phyloP scores from a whole-genome alignment of 2,329 filamentous ascomycete species.

The Alternaria novae-zelandiae region DNA sequence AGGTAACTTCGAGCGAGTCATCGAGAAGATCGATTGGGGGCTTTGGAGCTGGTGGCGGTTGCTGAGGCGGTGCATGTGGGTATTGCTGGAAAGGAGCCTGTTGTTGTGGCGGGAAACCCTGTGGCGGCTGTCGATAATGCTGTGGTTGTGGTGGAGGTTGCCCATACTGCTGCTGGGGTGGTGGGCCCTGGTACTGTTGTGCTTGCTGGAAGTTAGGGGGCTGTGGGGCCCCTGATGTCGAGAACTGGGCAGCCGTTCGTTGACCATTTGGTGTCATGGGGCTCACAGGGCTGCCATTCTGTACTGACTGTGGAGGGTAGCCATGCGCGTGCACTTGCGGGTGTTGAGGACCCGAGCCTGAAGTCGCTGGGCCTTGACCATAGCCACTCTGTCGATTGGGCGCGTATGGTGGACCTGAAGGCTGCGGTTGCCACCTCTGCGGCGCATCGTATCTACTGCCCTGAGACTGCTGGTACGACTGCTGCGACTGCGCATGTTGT shows the following conservation, averaged over 20 bases:
- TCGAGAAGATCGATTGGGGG: constrained; percentile 63
- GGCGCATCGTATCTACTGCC: constrained; percentile 26
- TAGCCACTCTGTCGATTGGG: constrained; percentile 31
- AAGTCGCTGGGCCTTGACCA: constrained; percentile 34
- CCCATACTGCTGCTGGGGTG: constrained; percentile 19
- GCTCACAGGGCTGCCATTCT: constrained; percentile 46
- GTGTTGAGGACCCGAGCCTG: constrained; percentile 34
- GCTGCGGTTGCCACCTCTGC: constrained; percentile 26
- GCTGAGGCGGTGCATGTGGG: constrained; percentile 40
- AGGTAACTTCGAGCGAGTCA: constrained; percentile 66
- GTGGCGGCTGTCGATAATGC: constrained; percentile 17
- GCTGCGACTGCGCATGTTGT: constrained; percentile 28
- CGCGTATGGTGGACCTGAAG: constrained; percentile 17
- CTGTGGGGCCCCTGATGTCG: constrained; percentile 24
- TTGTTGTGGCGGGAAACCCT: constrained; percentile 21
- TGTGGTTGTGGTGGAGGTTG: constrained; percentile 13
- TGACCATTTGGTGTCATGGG: constrained; percentile 43
- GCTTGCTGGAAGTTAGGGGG: constrained; percentile 19
- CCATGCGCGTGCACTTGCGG: constrained; percentile 37
- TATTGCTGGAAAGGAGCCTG: constrained; percentile 23
- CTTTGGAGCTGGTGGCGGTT: constrained; percentile 22
- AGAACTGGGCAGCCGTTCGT: constrained; percentile 26
- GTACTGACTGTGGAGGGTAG: constrained; percentile 28
- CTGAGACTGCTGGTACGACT: constrained; percentile 27
- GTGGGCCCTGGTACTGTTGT: constrained; percentile 26